Evolutionary conservation across 140 eudicot species (phyloP).

Genomic region (Flaveria floridana): DNA sequence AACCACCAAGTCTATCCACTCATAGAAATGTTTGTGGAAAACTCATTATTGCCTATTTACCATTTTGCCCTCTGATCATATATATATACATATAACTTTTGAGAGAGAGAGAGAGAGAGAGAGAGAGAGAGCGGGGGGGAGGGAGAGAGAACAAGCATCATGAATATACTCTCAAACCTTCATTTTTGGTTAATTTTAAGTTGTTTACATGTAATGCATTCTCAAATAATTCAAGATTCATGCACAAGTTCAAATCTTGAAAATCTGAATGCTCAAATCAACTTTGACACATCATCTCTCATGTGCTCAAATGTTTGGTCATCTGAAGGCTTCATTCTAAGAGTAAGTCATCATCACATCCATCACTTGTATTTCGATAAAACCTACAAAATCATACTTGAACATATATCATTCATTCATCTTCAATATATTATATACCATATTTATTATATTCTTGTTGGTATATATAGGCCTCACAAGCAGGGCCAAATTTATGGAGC

Average conservation of each 20-base stretch:
- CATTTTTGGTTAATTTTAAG: slow-evolving; percentile 26
- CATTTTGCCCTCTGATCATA: slow-evolving; percentile 31
- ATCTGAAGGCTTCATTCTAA: slow-evolving; percentile 54
- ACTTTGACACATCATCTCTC: slow-evolving; percentile 58
- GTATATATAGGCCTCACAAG: slow-evolving; percentile 48
- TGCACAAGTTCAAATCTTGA: slow-evolving; percentile 45
- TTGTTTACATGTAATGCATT: slow-evolving; percentile 35
- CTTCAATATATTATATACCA: no score
- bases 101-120: slow-evolving; percentile 31
- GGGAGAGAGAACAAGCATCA: slow-evolving; percentile 36
- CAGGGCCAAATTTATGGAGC: slow-evolving; percentile 61
- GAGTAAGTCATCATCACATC: slow-evolving; percentile 46
- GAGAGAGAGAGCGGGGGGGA: slow-evolving; percentile 16
- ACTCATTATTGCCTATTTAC: slow-evolving; percentile 24
- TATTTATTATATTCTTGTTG: neutral
- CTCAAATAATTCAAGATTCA: slow-evolving; percentile 58
- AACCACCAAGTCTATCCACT: slow-evolving; percentile 22
- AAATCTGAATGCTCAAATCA: slow-evolving; percentile 31
- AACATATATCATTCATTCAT: neutral
- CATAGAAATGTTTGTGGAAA: slow-evolving; percentile 30
- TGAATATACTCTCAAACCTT: slow-evolving; percentile 32
- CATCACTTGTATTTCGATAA: neutral
- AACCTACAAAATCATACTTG: neutral
- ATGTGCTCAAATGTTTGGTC: slow-evolving; percentile 63
- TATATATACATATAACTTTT: neutral